Evolutionary conservation across 176 grass and related monocot genomes (phyloP).

Genomic region (Metroxylon sagu): DNA sequence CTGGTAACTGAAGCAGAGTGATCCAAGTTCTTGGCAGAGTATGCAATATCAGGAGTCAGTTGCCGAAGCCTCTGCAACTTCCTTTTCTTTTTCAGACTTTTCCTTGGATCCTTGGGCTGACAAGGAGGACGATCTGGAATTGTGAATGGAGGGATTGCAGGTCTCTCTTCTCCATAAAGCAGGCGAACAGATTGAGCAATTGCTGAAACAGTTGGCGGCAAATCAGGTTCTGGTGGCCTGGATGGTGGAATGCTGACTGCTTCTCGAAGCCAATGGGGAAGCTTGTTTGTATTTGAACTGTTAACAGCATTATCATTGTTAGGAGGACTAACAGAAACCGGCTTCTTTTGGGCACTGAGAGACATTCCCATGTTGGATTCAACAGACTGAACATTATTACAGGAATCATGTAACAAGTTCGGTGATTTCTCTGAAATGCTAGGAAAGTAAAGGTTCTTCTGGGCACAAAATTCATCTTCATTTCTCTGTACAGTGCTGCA

Average conservation of each 20-base stretch:
- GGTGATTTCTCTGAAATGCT: slow-evolving; percentile 39
- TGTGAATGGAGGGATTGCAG: slow-evolving; percentile 63
- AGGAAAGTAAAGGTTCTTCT: slow-evolving; percentile 25
- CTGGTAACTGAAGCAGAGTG: slow-evolving; percentile 10
- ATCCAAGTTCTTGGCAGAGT: slow-evolving; percentile 17
- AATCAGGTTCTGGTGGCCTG: slow-evolving; percentile 36
- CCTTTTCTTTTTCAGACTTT: slow-evolving; percentile 56
- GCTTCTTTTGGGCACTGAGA: slow-evolving; percentile 21
- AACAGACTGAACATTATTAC: slow-evolving; percentile 32
- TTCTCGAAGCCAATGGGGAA: slow-evolving; percentile 97
- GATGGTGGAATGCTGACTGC: slow-evolving; percentile 52
- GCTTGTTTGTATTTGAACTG: slow-evolving; percentile 69
- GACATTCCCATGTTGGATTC: slow-evolving; percentile 39
- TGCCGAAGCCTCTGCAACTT: slow-evolving; percentile 29
- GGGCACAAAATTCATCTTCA: slow-evolving; percentile 37
- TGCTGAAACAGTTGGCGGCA: slow-evolving; percentile 63
- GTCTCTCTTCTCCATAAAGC: slow-evolving; percentile 76
- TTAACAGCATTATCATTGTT: slow-evolving; percentile 28
- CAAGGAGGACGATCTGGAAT: slow-evolving; percentile 49
- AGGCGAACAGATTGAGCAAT: slow-evolving; percentile 71
- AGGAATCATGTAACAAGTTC: slow-evolving; percentile 39
- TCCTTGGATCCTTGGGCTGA: slow-evolving; percentile 66
- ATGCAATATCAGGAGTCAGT: slow-evolving; percentile 12
- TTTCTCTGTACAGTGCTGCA: slow-evolving; percentile 34
- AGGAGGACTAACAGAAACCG: slow-evolving; percentile 16